Percentiles rank a stretch among this genome's conserved stretches.
phyloP scores from a whole-genome alignment of 2,329 filamentous ascomycete genomes.

The Botrytis fragariae region DNA sequence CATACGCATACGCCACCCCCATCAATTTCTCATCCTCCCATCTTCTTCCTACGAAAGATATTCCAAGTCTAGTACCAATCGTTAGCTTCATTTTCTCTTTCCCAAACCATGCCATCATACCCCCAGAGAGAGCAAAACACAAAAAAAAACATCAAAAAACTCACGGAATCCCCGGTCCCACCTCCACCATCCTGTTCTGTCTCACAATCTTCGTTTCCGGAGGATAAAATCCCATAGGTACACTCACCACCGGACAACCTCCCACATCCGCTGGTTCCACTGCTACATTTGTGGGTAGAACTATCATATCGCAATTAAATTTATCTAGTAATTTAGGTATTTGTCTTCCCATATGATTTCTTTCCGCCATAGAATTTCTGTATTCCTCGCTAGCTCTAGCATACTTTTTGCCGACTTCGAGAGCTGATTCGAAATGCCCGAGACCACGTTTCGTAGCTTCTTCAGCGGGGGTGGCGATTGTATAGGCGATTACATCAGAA shows the following conservation, averaged over 20 bases:
- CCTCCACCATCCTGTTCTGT: constrained; percentile 1
- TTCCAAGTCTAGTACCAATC: constrained; percentile 9
- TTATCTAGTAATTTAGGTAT: constrained; percentile 12
- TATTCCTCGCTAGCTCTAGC: background rate
- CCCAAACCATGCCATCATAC: background rate
- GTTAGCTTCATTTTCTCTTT: background rate
- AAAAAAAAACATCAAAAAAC: background rate
- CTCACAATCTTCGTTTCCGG: background rate
- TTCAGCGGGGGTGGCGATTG: background rate
- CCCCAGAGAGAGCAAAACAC: background rate
- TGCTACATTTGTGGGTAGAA: background rate
- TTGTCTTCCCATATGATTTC: constrained; percentile 4
- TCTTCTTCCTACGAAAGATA: constrained; percentile 57
- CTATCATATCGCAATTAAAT: constrained; percentile 11
- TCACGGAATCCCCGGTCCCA: constrained; percentile 14
- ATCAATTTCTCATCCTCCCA: constrained; percentile 62
- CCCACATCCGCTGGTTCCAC: background rate
- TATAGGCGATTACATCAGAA: constrained; percentile 10
- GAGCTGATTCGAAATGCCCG: background rate
- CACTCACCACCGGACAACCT: constrained; percentile 2
- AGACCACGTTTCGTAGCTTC: background rate
- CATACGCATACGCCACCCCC: constrained; percentile 64
- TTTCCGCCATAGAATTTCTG: background rate
- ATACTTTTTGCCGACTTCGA: background rate
- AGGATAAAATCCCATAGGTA: constrained; percentile 11